Evolutionary conservation across 1,284 basidiomycete species (phyloP).

Genomic region (Puccinia novopanici): DNA sequence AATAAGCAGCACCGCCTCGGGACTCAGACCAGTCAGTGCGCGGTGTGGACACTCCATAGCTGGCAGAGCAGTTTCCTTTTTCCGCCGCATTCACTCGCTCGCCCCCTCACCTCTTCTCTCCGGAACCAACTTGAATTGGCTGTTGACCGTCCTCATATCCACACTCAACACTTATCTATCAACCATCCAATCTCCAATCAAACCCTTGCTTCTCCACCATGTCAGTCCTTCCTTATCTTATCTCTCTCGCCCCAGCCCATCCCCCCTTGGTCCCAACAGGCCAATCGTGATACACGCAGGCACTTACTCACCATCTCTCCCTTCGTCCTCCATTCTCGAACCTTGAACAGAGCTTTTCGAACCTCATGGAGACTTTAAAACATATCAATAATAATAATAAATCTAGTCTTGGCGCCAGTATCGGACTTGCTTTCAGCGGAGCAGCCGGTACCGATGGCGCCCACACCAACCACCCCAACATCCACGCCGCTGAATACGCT

Average conservation of each 20-base stretch:
- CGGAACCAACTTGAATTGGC: neutral
- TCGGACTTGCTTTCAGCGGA: slow-evolving; percentile 49
- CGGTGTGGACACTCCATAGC: neutral
- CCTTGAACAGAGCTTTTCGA: slow-evolving; percentile 4
- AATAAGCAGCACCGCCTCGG: neutral
- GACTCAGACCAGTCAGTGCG: neutral
- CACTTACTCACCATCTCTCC: no score
- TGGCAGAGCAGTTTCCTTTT: neutral
- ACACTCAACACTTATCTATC: neutral
- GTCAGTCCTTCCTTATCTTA: slow-evolving; percentile 3
- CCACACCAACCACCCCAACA: neutral
- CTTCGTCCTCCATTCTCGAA: no score
- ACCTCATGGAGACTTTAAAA: slow-evolving; percentile 47
- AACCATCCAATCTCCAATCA: neutral
- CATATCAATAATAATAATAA: slow-evolving; percentile 33
- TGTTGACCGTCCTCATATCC: neutral
- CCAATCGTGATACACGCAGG: no score
- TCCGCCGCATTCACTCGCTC: neutral
- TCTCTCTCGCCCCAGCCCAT: neutral
- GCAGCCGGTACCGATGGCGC: slow-evolving; percentile 51
- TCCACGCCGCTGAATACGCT: slow-evolving; percentile 28
- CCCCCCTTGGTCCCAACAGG: no score
- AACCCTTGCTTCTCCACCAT: neutral
- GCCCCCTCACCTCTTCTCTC: neutral
- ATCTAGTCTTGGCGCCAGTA: slow-evolving; percentile 51